phyloP scores from a whole-genome alignment of 306 rosid species.

The Vachellia pachyceras region DNA sequence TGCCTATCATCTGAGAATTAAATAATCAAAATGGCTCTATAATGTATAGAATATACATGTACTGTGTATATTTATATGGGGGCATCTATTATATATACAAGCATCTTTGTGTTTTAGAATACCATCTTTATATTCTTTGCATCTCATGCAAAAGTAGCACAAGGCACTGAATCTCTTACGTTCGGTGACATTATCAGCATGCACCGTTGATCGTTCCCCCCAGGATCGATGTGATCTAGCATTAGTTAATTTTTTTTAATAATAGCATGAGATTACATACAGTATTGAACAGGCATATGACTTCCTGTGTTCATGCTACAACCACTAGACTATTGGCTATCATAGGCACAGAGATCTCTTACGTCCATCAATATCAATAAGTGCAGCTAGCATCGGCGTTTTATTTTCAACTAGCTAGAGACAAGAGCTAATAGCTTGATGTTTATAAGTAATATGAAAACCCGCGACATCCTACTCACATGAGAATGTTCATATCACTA shows the following conservation, averaged over 20 bases:
- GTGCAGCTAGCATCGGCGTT: conserved; percentile 16
- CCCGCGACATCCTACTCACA: not conserved
- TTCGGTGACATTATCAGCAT: conserved; percentile 39
- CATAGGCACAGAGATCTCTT: conserved; percentile 35
- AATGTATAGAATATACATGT: not conserved
- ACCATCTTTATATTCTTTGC: conserved; percentile 48
- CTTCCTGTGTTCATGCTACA: too few species aligned
- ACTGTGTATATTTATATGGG: conserved; percentile 1
- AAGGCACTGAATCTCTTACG: conserved; percentile 41
- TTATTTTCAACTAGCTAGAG: not conserved
- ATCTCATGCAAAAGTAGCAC: conserved; percentile 40
- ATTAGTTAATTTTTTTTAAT: not conserved
- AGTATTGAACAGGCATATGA: too few species aligned
- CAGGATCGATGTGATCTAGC: conserved; percentile 2
- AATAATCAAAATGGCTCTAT: not conserved
- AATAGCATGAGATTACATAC: too few species aligned
- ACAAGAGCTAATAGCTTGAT: too few species aligned
- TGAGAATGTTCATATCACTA: too few species aligned
- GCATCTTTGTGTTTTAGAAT: conserved; percentile 23
- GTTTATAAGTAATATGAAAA: too few species aligned
- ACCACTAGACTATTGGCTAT: too few species aligned
- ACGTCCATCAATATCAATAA: conserved; percentile 40
- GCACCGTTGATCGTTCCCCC: conserved; percentile 24
- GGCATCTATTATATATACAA: not conserved
- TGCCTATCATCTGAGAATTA: not conserved